phyloP scores from a whole-genome alignment of 192 early-diverging fungal genomes.

The Coemansia sp. region DNA sequence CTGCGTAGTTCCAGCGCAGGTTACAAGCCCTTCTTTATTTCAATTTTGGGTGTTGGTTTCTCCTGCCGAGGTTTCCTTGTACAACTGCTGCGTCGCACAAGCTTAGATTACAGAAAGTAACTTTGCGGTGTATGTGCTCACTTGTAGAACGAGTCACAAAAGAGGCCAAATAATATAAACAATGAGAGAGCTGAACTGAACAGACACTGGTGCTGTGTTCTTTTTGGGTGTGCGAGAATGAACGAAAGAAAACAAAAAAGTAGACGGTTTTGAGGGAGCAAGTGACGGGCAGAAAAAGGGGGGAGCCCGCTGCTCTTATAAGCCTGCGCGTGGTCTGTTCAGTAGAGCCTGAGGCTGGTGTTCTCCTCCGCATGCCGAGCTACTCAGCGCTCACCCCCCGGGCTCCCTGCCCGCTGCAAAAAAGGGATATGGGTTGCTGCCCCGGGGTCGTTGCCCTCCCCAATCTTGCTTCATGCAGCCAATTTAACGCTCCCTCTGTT shows the following conservation, averaged over 20 bases:
- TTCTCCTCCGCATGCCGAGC: conserved; percentile 22
- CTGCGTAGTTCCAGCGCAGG: not conserved
- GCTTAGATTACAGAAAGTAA: not conserved
- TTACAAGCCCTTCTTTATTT: not conserved
- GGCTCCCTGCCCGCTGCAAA: conserved; percentile 3
- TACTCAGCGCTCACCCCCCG: conserved; percentile 12
- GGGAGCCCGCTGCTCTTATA: conserved; percentile 15
- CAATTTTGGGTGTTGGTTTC: not conserved
- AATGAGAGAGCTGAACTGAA: not conserved
- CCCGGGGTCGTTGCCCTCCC: conserved; percentile 1
- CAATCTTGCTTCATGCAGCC: not conserved
- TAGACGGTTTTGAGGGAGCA: too few relatives aligned
- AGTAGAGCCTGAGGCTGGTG: conserved; percentile 26
- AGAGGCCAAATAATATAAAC: conserved; percentile 1
- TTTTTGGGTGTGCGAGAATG: conserved; percentile 7
- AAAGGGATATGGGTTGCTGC: conserved; percentile 8
- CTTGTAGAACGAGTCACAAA: not conserved
- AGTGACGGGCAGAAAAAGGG: conserved; percentile 2
- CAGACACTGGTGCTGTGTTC: not conserved
- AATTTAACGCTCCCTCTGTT: not conserved
- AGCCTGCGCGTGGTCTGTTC: conserved; percentile 7
- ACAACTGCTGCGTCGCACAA: not conserved
- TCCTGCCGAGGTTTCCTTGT: not conserved
- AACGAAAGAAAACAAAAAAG: conserved; percentile 1
- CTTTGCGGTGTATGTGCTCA: not conserved